Evolutionary conservation across 345 rosid species (phyloP), one percentile per base, ranked within the genome.

Genomic region (Capsella bursapastoris): DNA sequence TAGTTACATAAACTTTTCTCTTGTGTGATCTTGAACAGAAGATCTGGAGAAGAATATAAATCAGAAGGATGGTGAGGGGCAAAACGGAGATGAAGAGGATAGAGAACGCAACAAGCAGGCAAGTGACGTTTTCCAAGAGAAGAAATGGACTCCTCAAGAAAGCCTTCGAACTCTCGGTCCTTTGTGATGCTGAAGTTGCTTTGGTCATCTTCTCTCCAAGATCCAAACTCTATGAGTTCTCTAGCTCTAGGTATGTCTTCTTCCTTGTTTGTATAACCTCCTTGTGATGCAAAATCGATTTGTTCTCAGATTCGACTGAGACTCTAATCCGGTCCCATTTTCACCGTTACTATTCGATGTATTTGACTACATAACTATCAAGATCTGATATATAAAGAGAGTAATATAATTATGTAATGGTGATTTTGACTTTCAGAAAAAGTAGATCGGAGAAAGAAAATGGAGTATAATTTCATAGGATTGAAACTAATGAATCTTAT

Each of bases 21-120:
- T 11, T 43, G 9, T 40, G 38, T 38, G 38, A 48, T 28, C 49
- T 51, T 7, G 0, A 8, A 22, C 29, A 9, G 25, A 48, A 48
- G 31, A 44, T n/a, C 7, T 22, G 53, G 27, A 66, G 3, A 15
- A 48, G 25, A 10, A 7, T 22, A 48, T 8, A 38, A 53, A 40
- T 28, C 22, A 18, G 3, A 38, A 79, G 38, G 71, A 90, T 90
- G 97, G 94, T 86, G 84, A 84, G 97, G 66, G 97, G 97, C 31
- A 90, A 86, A 72, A 90, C 88, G 37, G 87, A 90, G 87, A 87
- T 90, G 97, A 88, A 87, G 90, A 84, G 97, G 82, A 88, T 90
- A 68, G 97, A 90, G 79, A 90, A 90, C 65, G 83, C 83, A 64
- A 88, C 92, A 6, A 91, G 92, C 83, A 84, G 97, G 82, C 97